Evolutionary conservation across 768 basidiomycete species (phyloP), one percentile per base, ranked within the genome.

Genomic region (Serendipita sp.): DNA sequence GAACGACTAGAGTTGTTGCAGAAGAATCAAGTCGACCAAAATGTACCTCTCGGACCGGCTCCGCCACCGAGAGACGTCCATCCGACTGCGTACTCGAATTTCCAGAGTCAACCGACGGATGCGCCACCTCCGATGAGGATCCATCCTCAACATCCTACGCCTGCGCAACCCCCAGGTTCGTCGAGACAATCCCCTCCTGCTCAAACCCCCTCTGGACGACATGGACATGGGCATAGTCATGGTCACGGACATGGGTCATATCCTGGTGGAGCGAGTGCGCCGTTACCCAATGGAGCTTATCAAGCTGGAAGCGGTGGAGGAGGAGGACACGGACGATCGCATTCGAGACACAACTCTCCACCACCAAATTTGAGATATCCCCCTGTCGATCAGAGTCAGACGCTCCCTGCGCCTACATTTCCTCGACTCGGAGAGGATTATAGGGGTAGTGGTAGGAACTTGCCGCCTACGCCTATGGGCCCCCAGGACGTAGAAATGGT

Each of bases 1-100:
- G 85, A 88, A 67, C 83, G 94, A 1, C 75, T 97, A 16, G 79
- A 83, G 69, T 74, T 96, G 7, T 74, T 97, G 65, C 18, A 23
- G 23, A 86, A 84, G 76, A 87, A 81, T 65, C 91, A 88, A 0
- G 89, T 95, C 72, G 75, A 76, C 8, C 82, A 86, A 1, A 89
- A 89, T 15, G 80, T 82, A 7, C 82, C 84, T 58, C 75, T 93
- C 4, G 91, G 77, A 13, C 87, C 90, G 46, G 89, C 93, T 4
- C 94, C 94, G 45, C 87, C 88, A 1, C 93, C 94, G 3, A 89
- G 94, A 69, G 94, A 97, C 69, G 94, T 97, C 0, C 94, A 97
- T 70, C 94, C 94, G 1, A 95, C 91, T 2, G 91, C 91, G 3
- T 97, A 96, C 70, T 89, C 90, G 0, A 68, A 64, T 44, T 69